These are phyloP conservation scores for Salvia hispanica DNA, from an alignment of 257 asterid genomes.

Conservation along the genomic window DNA sequence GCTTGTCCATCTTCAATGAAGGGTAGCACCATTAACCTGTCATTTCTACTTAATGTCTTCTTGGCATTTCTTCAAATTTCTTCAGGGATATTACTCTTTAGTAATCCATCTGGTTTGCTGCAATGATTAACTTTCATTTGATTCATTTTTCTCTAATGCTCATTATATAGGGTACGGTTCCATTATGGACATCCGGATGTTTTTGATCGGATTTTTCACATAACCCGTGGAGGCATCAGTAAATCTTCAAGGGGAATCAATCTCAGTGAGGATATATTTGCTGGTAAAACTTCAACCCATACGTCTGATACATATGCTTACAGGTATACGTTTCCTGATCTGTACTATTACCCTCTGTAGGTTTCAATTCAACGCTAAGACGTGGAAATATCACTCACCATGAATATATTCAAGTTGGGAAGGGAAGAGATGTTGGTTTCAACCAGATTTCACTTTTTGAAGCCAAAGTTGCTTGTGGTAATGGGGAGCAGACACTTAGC, in stretches of 20 bases:
- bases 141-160: constrained; percentile 24
- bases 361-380: constrained; percentile 85
- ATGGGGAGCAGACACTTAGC: constrained; percentile 93
- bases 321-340: constrained; percentile 18
- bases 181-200: constrained; percentile 98
- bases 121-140: constrained; percentile 13
- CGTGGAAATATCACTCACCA: constrained; percentile 94
- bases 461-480: constrained; percentile 97
- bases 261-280: constrained; percentile 97
- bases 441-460: constrained; percentile 95
- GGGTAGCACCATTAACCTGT: background rate
- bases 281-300: constrained; percentile 62
- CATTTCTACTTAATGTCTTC: background rate
- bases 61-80: background rate
- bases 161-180: constrained; percentile 78
- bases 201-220: constrained; percentile 91
- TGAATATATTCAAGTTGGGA: constrained; percentile 93
- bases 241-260: constrained; percentile 93
- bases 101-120: constrained; percentile 20
- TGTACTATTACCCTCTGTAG: constrained; percentile 43
- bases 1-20: too few species aligned
- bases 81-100: constrained; percentile 11
- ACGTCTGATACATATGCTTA: constrained; percentile 1
- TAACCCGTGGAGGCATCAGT: constrained; percentile 97
- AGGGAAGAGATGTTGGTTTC: constrained; percentile 95